Conservation (phyloP, 495 filamentous ascomycete genomes). For the Xylaria longipes region DNA sequence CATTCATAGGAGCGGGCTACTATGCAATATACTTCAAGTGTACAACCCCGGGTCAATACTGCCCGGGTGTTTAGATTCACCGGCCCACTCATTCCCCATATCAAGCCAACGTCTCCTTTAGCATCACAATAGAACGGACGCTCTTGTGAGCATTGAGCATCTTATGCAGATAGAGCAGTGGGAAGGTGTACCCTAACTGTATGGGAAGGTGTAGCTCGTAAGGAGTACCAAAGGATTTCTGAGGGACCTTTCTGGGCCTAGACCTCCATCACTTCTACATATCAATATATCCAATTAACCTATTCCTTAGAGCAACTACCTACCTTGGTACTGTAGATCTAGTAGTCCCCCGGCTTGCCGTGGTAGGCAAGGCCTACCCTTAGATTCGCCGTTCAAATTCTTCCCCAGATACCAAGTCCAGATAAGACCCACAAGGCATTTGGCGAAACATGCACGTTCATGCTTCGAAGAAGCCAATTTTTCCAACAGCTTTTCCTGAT, state of each 20-base stretch:
- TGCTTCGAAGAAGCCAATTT: neutral
- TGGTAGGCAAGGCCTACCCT: neutral
- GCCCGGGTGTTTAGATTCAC: neutral
- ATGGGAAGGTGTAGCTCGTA: no score
- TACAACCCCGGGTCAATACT: neutral
- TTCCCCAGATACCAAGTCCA: constrained; percentile 10
- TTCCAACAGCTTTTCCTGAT: neutral
- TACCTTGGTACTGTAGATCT: neutral
- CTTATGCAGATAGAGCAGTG: neutral
- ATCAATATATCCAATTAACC: no score
- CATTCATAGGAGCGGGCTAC: neutral
- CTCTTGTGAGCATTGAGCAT: neutral
- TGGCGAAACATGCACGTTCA: constrained; percentile 3
- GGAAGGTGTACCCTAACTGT: no score
- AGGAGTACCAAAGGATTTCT: no score
- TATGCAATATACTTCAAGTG: no score
- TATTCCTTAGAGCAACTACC: neutral
- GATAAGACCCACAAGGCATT: neutral
- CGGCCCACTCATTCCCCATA: constrained; percentile 1
- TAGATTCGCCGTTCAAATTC: neutral
- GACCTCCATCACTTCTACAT: no score
- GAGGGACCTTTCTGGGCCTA: no score
- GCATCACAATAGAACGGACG: neutral
- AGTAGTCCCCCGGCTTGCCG: neutral
- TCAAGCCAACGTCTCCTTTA: neutral